A percentile compares a stretch with the other conserved stretches of the same genome.
phyloP scores from a whole-genome alignment of 1,284 basidiomycete species.

The Chalciporus sp. region DNA sequence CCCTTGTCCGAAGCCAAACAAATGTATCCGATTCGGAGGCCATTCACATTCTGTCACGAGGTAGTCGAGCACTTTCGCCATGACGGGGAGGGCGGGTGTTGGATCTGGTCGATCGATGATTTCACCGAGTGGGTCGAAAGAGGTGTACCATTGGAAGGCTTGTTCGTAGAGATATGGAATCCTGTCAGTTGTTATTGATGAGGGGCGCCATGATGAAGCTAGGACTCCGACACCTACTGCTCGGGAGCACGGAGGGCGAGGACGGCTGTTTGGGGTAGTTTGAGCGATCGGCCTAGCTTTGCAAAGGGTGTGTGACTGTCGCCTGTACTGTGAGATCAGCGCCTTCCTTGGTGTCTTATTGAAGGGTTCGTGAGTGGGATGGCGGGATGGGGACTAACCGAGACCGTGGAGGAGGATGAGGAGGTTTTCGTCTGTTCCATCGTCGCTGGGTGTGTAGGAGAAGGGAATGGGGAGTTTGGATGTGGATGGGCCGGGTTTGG shows the following conservation, averaged over 20 bases:
- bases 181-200: constrained; percentile 38
- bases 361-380: not conserved
- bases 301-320: constrained; percentile 82
- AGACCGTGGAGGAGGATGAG: constrained; percentile 87
- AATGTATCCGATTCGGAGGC: constrained; percentile 69
- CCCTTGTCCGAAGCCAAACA: constrained; percentile 91
- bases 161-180: constrained; percentile 82
- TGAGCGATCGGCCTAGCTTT: constrained; percentile 71
- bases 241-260: constrained; percentile 80
- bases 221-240: constrained; percentile 48
- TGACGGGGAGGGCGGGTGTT: constrained; percentile 58
- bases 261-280: constrained; percentile 85
- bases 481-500: constrained; percentile 54
- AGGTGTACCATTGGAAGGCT: constrained; percentile 87
- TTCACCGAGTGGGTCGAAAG: constrained; percentile 81
- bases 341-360: not conserved
- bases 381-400: constrained; percentile 49
- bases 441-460: constrained; percentile 67
- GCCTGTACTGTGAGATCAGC: constrained; percentile 46
- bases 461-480: constrained; percentile 57
- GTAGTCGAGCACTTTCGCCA: constrained; percentile 57
- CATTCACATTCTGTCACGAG: constrained; percentile 66
- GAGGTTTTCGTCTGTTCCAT: constrained; percentile 86
- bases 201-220: constrained; percentile 1
- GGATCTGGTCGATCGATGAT: constrained; percentile 73